A percentile compares a stretch with the other conserved stretches of the same genome.
Conservation (phyloP, 306 rosid species). For the Prunus armeniaca region DNA sequence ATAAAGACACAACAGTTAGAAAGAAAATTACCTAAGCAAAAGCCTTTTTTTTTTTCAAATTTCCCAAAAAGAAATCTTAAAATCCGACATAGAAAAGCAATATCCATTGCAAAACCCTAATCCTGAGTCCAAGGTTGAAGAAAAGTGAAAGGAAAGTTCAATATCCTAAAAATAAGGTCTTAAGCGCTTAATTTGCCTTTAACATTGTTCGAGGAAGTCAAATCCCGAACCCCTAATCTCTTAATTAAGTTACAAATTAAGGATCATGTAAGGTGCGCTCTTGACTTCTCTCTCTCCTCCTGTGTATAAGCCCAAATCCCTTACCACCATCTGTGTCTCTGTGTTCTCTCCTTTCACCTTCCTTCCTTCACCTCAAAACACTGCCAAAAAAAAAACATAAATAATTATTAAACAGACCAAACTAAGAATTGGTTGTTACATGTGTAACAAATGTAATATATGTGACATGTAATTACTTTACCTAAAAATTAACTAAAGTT, state of each 20-base stretch:
- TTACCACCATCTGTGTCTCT: conserved; percentile 24
- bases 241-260: conserved; percentile 34
- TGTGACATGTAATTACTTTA: not conserved
- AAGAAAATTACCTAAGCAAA: not conserved
- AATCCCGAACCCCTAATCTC: conserved; percentile 96
- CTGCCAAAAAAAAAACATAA: conserved; percentile 24
- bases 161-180: conserved; percentile 24
- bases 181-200: conserved; percentile 21
- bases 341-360: conserved; percentile 12
- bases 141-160: conserved; percentile 10
- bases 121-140: conserved; percentile 20
- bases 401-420: not conserved
- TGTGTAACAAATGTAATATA: not conserved
- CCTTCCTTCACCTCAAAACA: not conserved
- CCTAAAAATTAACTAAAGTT: not conserved
- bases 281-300: conserved; percentile 75
- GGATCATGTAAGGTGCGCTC: conserved; percentile 91
- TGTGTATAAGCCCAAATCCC: conserved; percentile 36
- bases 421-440: too few species aligned
- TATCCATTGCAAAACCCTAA: conserved; percentile 2
- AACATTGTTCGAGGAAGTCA: conserved; percentile 64
- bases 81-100: not conserved
- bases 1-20: not conserved
- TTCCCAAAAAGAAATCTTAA: not conserved
- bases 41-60: not conserved